Conservation (phyloP, 345 rosid species). For the Camelina laxa region DNA sequence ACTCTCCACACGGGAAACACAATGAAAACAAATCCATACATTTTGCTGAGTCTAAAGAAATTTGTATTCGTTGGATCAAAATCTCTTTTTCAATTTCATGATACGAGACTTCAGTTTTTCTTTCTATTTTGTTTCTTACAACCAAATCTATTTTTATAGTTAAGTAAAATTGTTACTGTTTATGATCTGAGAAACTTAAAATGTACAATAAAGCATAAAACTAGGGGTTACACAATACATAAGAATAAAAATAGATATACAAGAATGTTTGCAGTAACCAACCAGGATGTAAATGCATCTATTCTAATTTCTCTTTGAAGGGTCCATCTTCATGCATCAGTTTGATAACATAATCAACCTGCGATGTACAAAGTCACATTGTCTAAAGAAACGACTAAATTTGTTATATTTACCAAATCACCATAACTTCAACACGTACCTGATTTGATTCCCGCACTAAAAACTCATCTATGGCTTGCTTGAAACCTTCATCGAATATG, state of each 20-base stretch:
- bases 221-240: neutral
- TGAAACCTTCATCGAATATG: conserved; percentile 67
- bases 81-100: neutral
- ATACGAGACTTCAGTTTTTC: neutral
- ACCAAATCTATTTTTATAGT: too few species aligned
- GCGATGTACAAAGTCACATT: conserved; percentile 39
- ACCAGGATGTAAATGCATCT: conserved; percentile 19
- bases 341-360: conserved; percentile 77
- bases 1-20: conserved; percentile 7
- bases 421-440: conserved; percentile 46
- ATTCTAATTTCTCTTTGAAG: conserved; percentile 65
- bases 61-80: neutral
- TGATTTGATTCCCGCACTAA: conserved; percentile 73
- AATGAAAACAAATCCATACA: conserved; percentile 15
- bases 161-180: too few species aligned
- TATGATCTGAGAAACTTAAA: neutral
- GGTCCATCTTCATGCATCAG: conserved; percentile 77
- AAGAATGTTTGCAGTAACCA: conserved; percentile 13
- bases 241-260: conserved; percentile 1
- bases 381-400: neutral
- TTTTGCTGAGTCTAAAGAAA: conserved; percentile 31
- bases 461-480: conserved; percentile 69
- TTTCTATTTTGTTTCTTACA: neutral
- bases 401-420: neutral
- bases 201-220: conserved; percentile 14